Base-by-base conservation (phyloP, 2,329 filamentous ascomycete species). In the Didymella segeticola region DNA sequence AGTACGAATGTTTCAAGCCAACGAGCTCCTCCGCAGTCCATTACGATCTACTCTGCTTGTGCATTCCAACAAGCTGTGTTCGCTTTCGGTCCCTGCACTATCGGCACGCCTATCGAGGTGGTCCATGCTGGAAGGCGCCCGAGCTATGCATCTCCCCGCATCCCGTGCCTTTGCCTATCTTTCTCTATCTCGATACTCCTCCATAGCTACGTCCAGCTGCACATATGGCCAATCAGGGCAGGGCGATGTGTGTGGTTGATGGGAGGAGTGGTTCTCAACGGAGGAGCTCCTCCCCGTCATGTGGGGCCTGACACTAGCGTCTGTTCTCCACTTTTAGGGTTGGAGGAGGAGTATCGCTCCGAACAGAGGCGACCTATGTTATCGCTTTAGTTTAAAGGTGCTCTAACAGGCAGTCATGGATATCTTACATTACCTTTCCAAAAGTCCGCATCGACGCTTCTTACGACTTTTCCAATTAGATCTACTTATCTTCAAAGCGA, bases 231-330 rank as follows among this genome's bases (percentile, higher is more conserved):
- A 20, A 43, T 36, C 2, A 30, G 26, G 50, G 42, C 47, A 47
- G 33, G 8, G 11, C 15, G 37, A 10, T 25, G 19, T 17, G 37
- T 19, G 31, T 30, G 20, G 38, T 15, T 30, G 37, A 31, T 47
- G 37, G 22, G 43, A 43, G 29, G 41, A 42, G 47, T 47, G 43
- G 27, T 49, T 22, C 27, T 42, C 37, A 31, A 39, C 47, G 45
- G 58, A 61, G 58, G 55, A 58, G 55, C 55, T 58, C 55, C 55
- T 58, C 58, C 52, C 47, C 17, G 15, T 25, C 17, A 8, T 46
- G 48, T 46, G 48, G 48, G 26, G 48, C 27, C 7, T 23, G 19
- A 14, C 29, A 20, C 20, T 50, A 53, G 33, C 33, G 19, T 11
- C 39, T 38, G 15, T 17, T 43, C 30, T 50, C 34, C 41, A 45